These are phyloP conservation scores for Rhinocladiella mackenziei DNA, from an alignment of 2,329 filamentous ascomycete species.

Conservation along the genomic window DNA sequence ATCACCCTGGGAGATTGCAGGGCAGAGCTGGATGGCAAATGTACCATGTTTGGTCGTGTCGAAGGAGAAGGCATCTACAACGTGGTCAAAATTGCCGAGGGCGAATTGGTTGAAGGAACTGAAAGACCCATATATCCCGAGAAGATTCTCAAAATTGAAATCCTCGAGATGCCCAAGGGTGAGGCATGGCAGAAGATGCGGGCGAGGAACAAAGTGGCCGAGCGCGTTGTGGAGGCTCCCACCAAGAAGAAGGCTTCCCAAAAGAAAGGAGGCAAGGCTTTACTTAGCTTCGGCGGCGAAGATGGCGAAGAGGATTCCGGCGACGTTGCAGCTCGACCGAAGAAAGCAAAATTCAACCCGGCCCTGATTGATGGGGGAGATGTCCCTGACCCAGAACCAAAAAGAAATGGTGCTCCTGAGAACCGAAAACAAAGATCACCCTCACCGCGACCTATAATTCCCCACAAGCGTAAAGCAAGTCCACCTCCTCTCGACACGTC, in stretches of 20 bases:
- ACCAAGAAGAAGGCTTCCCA: slow-evolving; percentile 38
- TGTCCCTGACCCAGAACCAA: slow-evolving; percentile 13
- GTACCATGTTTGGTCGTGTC: slow-evolving; percentile 88
- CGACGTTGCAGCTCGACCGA: slow-evolving; percentile 36
- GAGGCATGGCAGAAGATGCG: slow-evolving; percentile 38
- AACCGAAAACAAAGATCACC: slow-evolving; percentile 35
- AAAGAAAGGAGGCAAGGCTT: slow-evolving; percentile 41
- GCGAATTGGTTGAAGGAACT: slow-evolving; percentile 70
- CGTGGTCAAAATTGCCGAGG: slow-evolving; percentile 86
- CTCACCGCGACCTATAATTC: slow-evolving; percentile 27
- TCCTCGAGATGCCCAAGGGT: slow-evolving; percentile 45
- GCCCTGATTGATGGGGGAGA: slow-evolving; percentile 37
- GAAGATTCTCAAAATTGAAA: slow-evolving; percentile 57
- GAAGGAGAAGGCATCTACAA: slow-evolving; percentile 96
- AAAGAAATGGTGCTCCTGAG: slow-evolving; percentile 8
- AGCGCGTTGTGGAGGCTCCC: slow-evolving; percentile 27
- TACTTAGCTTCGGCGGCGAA: slow-evolving; percentile 47
- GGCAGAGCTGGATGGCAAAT: slow-evolving; percentile 80
- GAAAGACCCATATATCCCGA: slow-evolving; percentile 84
- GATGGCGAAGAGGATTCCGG: slow-evolving; percentile 37
- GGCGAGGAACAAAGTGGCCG: slow-evolving; percentile 39
- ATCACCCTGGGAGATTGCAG: slow-evolving; percentile 77
- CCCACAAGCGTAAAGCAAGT: slow-evolving; percentile 25
- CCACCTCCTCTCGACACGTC: slow-evolving; percentile 12
- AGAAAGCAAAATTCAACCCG: slow-evolving; percentile 49